Evolutionary conservation across 2,329 filamentous ascomycete genomes (phyloP), one percentile per base, ranked within the genome.

Genomic region (Paecilomyces sp.): DNA sequence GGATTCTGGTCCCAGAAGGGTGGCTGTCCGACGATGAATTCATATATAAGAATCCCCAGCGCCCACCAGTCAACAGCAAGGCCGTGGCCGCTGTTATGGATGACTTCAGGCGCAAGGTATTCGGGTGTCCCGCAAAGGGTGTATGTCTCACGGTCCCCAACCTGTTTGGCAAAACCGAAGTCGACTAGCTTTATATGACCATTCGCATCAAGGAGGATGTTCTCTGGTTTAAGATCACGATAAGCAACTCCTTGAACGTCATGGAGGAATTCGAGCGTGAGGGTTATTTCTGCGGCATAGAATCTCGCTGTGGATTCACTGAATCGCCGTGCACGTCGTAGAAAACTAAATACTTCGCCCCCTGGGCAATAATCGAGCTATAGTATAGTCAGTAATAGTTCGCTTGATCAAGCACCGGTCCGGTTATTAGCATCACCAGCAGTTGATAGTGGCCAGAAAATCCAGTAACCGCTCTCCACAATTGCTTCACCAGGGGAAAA

Each of bases 61-160:
- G 85, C 85, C 85, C 85, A 88, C 85, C 85, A 88, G 72, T 88
- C 85, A 47, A 88, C 85, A 36, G 85, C 85, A 54, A 83, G 81
- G 57, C 85, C 84, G 67, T 88, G 85, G 24, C 85, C 83, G 72
- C 74, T 86, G 71, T 87, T 88, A 60, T 84, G 79, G 62, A 88
- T 88, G 53, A 88, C 85, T 71, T 88, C 85, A 22, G 85, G 85
- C 3, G 85, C 85, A 22, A 88, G 80, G 69, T 88, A 88, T 66
- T 88, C 85, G 41, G 85, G 85, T 9, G 85, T 88, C 47, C 85
- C 85, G 67, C 85, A 88, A 34, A 88, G 77, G 4, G 85, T 88
- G 68, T 88, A 88, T 33, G 85, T 88, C 70, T 87, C 84, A 41
- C 70, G 73, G 53, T 74, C 71, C 56, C 68, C 81, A 47, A 88